These are phyloP conservation scores for Aureobasidium namibiae DNA, from an alignment of 2,329 filamentous ascomycete genomes.

Conservation along the genomic window DNA sequence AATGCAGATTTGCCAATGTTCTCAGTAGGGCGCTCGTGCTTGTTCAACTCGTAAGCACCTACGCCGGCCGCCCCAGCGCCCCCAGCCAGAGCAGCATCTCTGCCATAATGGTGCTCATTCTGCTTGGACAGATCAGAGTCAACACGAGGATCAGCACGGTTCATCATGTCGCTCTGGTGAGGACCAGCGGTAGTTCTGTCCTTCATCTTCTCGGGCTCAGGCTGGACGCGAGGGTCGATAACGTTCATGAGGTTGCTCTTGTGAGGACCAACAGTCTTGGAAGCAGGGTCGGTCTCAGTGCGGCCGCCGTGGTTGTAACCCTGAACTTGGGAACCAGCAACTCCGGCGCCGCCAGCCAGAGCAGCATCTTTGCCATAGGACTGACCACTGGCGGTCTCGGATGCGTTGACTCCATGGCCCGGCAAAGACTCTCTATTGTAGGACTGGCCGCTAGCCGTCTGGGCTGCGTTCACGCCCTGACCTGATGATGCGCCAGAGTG, in stretches of 20 bases:
- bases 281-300: constrained; percentile 11
- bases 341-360: constrained; percentile 25
- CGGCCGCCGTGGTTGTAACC: not conserved
- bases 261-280: constrained; percentile 14
- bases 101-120: constrained; percentile 14
- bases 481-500: not conserved
- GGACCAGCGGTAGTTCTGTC: constrained; percentile 18
- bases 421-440: constrained; percentile 20
- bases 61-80: constrained; percentile 26
- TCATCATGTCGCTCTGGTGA: constrained; percentile 17
- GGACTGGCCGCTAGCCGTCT: constrained; percentile 11
- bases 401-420: not conserved
- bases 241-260: constrained; percentile 11
- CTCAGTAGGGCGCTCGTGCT: constrained; percentile 17
- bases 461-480: not conserved
- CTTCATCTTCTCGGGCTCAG: constrained; percentile 13
- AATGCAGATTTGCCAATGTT: constrained; percentile 21
- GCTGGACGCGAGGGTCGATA: constrained; percentile 8
- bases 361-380: constrained; percentile 23
- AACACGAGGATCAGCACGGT: constrained; percentile 20
- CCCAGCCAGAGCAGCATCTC: constrained; percentile 24
- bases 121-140: constrained; percentile 12
- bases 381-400: not conserved
- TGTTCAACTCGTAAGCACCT: constrained; percentile 24
- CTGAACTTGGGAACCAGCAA: constrained; percentile 18